Evolutionary conservation across 306 rosid species (phyloP).

Genomic region (Cicer cuneatum): DNA sequence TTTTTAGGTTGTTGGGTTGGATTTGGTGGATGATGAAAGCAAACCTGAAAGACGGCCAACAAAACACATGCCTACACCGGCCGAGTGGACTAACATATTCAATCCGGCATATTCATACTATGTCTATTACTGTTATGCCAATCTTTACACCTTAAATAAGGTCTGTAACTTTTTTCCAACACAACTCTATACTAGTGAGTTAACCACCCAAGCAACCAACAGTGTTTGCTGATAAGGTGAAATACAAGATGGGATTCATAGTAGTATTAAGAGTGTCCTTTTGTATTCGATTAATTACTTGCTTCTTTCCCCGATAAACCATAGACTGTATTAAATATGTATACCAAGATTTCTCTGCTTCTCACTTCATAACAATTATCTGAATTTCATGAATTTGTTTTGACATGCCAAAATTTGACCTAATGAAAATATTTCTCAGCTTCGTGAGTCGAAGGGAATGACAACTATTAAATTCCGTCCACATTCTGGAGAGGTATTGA

Average conservation of each 20-base stretch:
- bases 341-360: conserved; percentile 22
- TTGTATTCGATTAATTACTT: conserved; percentile 7
- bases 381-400: background rate
- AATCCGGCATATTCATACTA: conserved; percentile 97
- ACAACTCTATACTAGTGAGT: background rate
- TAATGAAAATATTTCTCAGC: conserved; percentile 59
- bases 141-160: conserved; percentile 92
- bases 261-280: background rate
- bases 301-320: conserved; percentile 16
- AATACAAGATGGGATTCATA: background rate
- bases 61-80: conserved; percentile 98
- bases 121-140: conserved; percentile 94
- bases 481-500: conserved; percentile 91
- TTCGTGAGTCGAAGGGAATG: conserved; percentile 97
- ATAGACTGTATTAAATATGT: background rate
- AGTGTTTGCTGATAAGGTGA: conserved; percentile 4
- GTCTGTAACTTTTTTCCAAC: conserved; percentile 46
- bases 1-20: conserved; percentile 89
- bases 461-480: conserved; percentile 95
- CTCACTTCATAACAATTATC: conserved; percentile 8
- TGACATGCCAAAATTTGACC: conserved; percentile 39
- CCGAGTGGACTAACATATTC: conserved; percentile 93
- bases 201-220: background rate
- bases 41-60: conserved; percentile 98
- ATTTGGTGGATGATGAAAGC: conserved; percentile 96